A percentile compares a stretch with the other conserved stretches of the same genome.
These are phyloP conservation scores for Dictyostelium capitatum DNA, from an alignment of 78 protist genomes.

Conservation along the genomic window DNA sequence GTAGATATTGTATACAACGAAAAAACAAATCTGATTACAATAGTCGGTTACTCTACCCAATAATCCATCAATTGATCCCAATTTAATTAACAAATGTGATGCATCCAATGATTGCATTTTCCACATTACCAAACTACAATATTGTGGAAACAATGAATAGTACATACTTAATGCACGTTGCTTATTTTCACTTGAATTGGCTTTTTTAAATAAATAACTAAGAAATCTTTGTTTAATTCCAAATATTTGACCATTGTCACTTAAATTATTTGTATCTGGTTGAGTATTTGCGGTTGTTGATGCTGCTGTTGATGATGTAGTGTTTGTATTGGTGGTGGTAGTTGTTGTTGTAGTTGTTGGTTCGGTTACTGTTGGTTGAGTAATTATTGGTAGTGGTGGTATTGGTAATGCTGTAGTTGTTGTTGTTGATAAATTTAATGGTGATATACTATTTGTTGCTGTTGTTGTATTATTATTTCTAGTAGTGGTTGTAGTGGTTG, in stretches of 20 bases:
- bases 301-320: not conserved
- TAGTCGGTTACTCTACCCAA: constrained; percentile 67
- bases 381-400: not conserved
- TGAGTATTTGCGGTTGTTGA: not conserved
- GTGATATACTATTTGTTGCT: not conserved
- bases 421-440: not conserved
- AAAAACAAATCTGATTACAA: constrained; percentile 71
- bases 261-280: not conserved
- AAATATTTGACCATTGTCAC: not conserved
- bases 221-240: constrained; percentile 80
- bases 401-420: constrained; percentile 13
- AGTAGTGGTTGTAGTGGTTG: not conserved
- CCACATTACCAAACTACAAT: constrained; percentile 79
- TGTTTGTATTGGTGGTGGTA: too few relatives aligned
- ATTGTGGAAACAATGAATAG: constrained; percentile 66
- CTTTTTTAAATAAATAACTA: constrained; percentile 54
- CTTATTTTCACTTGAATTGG: constrained; percentile 11
- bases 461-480: not conserved
- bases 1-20: constrained; percentile 69
- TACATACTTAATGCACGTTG: constrained; percentile 33
- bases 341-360: not conserved
- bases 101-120: constrained; percentile 82
- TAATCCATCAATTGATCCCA: constrained; percentile 69
- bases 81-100: constrained; percentile 58
- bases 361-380: not conserved